Evolutionary conservation across 805 yeast genomes (phyloP).

Genomic region (Blastobotrys chiropterorum): DNA sequence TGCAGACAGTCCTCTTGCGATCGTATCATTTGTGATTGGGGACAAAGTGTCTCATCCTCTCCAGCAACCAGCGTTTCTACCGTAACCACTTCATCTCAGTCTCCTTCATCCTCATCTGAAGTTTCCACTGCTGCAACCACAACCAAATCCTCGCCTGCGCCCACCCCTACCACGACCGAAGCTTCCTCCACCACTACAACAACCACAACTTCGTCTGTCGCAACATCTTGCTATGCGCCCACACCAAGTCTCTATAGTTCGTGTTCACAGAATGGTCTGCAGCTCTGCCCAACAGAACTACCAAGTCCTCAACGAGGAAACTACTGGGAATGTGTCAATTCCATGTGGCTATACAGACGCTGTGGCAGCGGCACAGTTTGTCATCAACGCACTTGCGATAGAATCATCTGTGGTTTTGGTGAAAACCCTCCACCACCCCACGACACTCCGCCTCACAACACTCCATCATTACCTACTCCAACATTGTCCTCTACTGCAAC

Average conservation of each 20-base stretch:
- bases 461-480: background rate
- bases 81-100: background rate
- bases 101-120: background rate
- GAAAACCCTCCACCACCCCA: background rate
- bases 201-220: background rate
- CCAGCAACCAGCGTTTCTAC: background rate
- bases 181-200: background rate
- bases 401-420: background rate
- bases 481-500: background rate
- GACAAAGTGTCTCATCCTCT: background rate
- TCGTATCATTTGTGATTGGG: background rate
- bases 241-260: background rate
- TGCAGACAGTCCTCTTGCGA: background rate
- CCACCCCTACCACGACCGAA: background rate
- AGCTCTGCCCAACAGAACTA: background rate
- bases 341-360: background rate
- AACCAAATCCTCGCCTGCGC: background rate
- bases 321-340: background rate
- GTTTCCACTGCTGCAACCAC: background rate
- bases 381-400: background rate
- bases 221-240: background rate
- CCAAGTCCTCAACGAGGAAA: background rate
- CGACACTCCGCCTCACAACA: too few relatives aligned
- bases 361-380: background rate
- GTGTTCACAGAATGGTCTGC: background rate